Percentiles rank a stretch among this genome's conserved stretches.
phyloP scores from a whole-genome alignment of 1,284 basidiomycete genomes.

The Amylostereum areolatum region DNA sequence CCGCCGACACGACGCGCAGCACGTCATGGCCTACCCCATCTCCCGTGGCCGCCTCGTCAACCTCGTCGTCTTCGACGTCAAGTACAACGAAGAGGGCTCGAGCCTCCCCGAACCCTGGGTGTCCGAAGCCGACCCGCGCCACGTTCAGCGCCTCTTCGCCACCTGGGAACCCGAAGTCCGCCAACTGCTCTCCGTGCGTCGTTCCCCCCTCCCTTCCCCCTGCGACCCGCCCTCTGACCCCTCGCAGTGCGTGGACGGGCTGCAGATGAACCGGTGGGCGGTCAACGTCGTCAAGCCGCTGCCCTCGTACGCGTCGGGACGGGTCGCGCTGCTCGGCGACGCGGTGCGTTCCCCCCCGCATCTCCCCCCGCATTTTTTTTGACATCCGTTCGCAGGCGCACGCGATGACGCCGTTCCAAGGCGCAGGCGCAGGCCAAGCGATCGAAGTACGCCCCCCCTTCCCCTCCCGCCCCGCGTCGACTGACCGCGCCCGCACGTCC shows the following conservation, averaged over 20 bases:
- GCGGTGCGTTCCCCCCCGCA: conserved; percentile 26
- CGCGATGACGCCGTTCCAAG: conserved; percentile 48
- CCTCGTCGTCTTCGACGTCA: conserved; percentile 30
- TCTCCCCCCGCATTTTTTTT: not conserved
- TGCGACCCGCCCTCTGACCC: not conserved
- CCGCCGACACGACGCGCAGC: conserved; percentile 19
- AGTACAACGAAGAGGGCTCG: conserved; percentile 28
- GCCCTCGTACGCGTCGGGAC: conserved; percentile 28
- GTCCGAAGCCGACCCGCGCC: conserved; percentile 18
- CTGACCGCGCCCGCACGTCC: not conserved
- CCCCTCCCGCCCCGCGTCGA: not conserved
- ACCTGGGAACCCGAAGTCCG: conserved; percentile 37
- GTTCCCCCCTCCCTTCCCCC: conserved; percentile 12
- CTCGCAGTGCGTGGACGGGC: conserved; percentile 25
- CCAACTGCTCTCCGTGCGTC: conserved; percentile 31
- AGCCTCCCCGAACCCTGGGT: conserved; percentile 29
- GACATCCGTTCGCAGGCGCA: conserved; percentile 33
- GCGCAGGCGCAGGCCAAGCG: conserved; percentile 49
- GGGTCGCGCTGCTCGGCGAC: conserved; percentile 45
- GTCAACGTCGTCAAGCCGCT: conserved; percentile 38
- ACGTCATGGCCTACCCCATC: conserved; percentile 38
- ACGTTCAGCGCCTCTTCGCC: conserved; percentile 23
- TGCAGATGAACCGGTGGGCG: conserved; percentile 38
- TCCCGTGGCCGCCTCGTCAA: conserved; percentile 35
- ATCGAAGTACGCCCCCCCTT: conserved; percentile 36